Percentiles rank a stretch among this genome's conserved stretches.
phyloP scores from a whole-genome alignment of 164 flowering plant species.

The Aristolochia fimbriata region DNA sequence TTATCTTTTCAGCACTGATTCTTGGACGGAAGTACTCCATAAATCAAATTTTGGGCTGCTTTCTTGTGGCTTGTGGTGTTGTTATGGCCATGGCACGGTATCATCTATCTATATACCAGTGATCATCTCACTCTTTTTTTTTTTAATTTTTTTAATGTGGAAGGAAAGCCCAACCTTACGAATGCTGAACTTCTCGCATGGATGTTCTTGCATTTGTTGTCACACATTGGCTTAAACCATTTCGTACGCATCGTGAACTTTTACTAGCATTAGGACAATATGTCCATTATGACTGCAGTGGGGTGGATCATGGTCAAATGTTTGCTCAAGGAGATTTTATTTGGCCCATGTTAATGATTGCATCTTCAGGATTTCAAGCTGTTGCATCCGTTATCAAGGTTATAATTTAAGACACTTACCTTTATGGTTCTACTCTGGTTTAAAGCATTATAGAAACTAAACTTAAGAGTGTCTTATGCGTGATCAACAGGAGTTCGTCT shows the following conservation, averaged over 20 bases:
- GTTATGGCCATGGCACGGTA: constrained; percentile 69
- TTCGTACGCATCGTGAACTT: too few species aligned
- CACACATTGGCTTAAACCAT: too few species aligned
- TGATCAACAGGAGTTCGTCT: constrained; percentile 26
- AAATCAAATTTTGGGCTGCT: constrained; percentile 64
- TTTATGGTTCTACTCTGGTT: not conserved
- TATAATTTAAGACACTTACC: not conserved
- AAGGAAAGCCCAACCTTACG: too few species aligned
- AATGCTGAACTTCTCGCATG: too few species aligned
- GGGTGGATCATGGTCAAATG: constrained; percentile 47
- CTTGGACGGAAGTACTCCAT: constrained; percentile 53
- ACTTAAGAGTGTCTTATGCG: constrained; percentile 1
- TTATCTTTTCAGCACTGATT: constrained; percentile 48
- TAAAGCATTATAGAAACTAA: constrained; percentile 3
- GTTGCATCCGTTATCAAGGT: constrained; percentile 86
- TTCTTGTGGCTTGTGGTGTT: constrained; percentile 81
- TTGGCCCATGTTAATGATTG: constrained; percentile 79
- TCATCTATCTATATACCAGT: not conserved
- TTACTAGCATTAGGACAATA: too few species aligned
- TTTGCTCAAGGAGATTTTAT: constrained; percentile 44
- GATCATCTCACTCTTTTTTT: too few species aligned
- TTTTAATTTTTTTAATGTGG: too few species aligned
- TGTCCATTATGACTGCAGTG: constrained; percentile 31
- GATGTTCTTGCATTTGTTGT: too few species aligned
- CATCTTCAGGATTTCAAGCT: constrained; percentile 83